phyloP scores from a whole-genome alignment of 2,329 filamentous ascomycete species.

The Lithohypha guttulata region DNA sequence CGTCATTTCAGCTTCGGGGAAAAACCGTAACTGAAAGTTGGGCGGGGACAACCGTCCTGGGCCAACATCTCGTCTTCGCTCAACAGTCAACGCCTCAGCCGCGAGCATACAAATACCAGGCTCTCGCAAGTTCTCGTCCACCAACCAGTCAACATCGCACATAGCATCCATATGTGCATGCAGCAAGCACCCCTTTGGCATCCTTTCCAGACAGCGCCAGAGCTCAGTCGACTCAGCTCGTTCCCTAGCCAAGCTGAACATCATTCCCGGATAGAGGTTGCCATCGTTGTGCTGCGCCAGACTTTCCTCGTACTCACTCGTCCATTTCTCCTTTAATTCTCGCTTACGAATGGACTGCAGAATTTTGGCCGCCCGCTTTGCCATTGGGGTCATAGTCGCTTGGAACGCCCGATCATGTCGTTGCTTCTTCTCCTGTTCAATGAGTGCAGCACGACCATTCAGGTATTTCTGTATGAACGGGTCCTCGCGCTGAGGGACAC shows the following conservation, averaged over 20 bases:
- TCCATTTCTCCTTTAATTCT: slow-evolving; percentile 70
- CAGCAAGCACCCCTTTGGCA: slow-evolving; percentile 81
- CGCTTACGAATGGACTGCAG: slow-evolving; percentile 67
- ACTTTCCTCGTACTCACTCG: slow-evolving; percentile 57
- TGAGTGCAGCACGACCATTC: slow-evolving; percentile 61
- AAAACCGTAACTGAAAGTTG: slow-evolving; percentile 18
- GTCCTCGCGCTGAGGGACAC: slow-evolving; percentile 45
- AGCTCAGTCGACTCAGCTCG: slow-evolving; percentile 74
- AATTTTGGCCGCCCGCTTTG: slow-evolving; percentile 65
- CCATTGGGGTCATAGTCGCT: slow-evolving; percentile 66
- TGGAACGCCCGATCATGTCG: slow-evolving; percentile 68
- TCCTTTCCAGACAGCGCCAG: slow-evolving; percentile 70
- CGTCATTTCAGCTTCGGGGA: slow-evolving; percentile 15
- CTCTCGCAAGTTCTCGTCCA: slow-evolving; percentile 54
- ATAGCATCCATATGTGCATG: slow-evolving; percentile 88
- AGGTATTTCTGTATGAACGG: slow-evolving; percentile 77
- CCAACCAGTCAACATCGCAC: slow-evolving; percentile 73
- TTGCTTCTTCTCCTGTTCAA: slow-evolving; percentile 69
- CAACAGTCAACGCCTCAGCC: slow-evolving; percentile 14
- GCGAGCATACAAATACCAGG: slow-evolving; percentile 24
- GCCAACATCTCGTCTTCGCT: slow-evolving; percentile 8
- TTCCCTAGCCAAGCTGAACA: slow-evolving; percentile 79
- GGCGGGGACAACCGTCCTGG: neutral
- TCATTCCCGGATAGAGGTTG: slow-evolving; percentile 76
- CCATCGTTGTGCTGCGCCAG: slow-evolving; percentile 51